A percentile compares a stretch with the other conserved stretches of the same genome.
Conservation (phyloP, 306 rosid genomes). For the Comarum palustre region DNA sequence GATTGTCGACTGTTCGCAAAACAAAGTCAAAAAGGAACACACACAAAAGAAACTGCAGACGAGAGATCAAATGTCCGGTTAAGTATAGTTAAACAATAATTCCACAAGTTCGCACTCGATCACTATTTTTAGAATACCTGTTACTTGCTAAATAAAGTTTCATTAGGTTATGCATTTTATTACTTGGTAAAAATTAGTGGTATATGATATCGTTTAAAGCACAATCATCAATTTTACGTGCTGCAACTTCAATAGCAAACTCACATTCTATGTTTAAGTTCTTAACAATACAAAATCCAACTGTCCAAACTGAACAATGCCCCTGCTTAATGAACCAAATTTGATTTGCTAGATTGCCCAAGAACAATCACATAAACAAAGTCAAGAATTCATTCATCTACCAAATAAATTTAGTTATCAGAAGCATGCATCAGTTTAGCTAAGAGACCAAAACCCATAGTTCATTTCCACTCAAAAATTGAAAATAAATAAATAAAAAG, state of each 20-base stretch:
- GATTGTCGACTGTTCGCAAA: neutral
- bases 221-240: neutral
- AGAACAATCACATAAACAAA: neutral
- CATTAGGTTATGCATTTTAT: neutral
- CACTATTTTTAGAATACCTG: neutral
- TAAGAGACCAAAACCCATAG: neutral
- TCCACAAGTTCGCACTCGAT: neutral
- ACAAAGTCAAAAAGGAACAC: neutral
- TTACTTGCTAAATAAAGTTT: neutral
- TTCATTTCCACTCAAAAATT: neutral
- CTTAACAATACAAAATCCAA: constrained; percentile 1
- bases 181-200: neutral
- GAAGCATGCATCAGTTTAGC: neutral
- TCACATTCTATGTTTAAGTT: neutral
- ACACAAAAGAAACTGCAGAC: neutral
- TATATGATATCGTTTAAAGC: too few species aligned
- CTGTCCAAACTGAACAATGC: neutral
- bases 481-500: neutral
- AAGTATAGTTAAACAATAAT: neutral
- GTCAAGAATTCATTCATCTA: neutral
- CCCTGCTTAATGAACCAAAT: neutral
- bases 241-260: neutral
- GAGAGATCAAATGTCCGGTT: neutral
- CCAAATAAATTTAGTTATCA: neutral
- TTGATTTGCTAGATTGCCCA: neutral